These are phyloP conservation scores for Cicer bijugum DNA, from an alignment of 306 rosid species.

Conservation along the genomic window DNA sequence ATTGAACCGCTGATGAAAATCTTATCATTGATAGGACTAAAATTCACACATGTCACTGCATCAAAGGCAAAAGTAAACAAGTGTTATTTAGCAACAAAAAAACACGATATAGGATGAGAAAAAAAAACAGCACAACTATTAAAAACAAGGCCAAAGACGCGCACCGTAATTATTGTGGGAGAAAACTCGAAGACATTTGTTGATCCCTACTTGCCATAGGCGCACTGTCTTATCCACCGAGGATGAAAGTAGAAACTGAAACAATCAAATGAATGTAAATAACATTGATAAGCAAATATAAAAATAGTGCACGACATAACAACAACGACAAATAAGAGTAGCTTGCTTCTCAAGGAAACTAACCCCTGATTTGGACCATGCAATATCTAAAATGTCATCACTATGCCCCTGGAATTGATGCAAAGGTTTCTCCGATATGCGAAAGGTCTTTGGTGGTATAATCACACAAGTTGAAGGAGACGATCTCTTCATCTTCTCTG, in stretches of 20 bases:
- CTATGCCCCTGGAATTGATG: slow-evolving; percentile 78
- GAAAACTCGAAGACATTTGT: slow-evolving; percentile 68
- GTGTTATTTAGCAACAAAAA: slow-evolving; percentile 31
- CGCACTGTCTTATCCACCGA: slow-evolving; percentile 85
- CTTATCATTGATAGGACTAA: slow-evolving; percentile 77
- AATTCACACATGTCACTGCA: slow-evolving; percentile 87
- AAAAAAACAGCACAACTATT: neutral
- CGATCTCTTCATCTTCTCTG: slow-evolving; percentile 56
- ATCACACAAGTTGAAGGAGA: slow-evolving; percentile 71
- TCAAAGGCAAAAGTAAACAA: slow-evolving; percentile 38
- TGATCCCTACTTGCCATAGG: slow-evolving; percentile 78
- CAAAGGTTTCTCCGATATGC: slow-evolving; percentile 65
- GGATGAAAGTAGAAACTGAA: slow-evolving; percentile 85
- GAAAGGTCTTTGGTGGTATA: slow-evolving; percentile 75
- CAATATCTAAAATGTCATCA: slow-evolving; percentile 76
- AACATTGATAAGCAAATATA: slow-evolving; percentile 3
- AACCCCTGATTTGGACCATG: slow-evolving; percentile 86
- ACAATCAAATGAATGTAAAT: slow-evolving; percentile 2
- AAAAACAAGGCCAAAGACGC: slow-evolving; percentile 31
- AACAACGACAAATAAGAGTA: slow-evolving; percentile 24
- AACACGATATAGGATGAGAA: slow-evolving; percentile 1
- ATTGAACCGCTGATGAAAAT: slow-evolving; percentile 89
- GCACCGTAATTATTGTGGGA: slow-evolving; percentile 83
- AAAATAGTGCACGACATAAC: slow-evolving; percentile 14
- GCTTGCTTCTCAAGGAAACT: slow-evolving; percentile 49